phyloP scores from a whole-genome alignment of 2,329 filamentous ascomycete species.

The Fusarium mundagurra region DNA sequence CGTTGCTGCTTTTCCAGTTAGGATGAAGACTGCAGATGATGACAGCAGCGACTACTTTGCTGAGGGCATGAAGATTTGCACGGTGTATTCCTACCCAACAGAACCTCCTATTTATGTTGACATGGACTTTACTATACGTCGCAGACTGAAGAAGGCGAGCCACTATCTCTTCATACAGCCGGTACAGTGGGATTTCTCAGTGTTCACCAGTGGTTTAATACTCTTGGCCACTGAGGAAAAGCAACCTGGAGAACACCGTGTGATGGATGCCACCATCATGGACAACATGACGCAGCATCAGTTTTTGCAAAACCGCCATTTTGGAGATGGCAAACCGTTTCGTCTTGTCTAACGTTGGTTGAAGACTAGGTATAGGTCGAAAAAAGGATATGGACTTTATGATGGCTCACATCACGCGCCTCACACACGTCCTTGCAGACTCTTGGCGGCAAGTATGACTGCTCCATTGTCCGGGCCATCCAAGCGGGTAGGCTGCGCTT shows the following conservation, averaged over 20 bases:
- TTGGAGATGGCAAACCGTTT: neutral
- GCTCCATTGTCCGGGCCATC: neutral
- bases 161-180: neutral
- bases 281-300: neutral
- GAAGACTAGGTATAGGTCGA: accelerated
- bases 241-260: neutral
- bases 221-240: neutral
- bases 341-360: neutral
- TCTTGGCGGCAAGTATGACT: neutral
- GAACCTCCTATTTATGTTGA: neutral
- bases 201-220: neutral
- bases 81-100: neutral
- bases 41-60: neutral
- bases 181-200: neutral
- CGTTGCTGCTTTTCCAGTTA: neutral
- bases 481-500: neutral
- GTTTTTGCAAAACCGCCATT: neutral
- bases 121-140: neutral
- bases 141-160: neutral
- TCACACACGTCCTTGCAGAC: accelerated
- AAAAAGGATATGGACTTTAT: too few species aligned
- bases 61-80: neutral
- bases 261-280: neutral
- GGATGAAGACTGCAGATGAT: neutral
- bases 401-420: too few species aligned